Evolutionary conservation across 2,329 filamentous ascomycete genomes (phyloP), one percentile per base, ranked within the genome.

Genomic region (Zalaria sp.): DNA sequence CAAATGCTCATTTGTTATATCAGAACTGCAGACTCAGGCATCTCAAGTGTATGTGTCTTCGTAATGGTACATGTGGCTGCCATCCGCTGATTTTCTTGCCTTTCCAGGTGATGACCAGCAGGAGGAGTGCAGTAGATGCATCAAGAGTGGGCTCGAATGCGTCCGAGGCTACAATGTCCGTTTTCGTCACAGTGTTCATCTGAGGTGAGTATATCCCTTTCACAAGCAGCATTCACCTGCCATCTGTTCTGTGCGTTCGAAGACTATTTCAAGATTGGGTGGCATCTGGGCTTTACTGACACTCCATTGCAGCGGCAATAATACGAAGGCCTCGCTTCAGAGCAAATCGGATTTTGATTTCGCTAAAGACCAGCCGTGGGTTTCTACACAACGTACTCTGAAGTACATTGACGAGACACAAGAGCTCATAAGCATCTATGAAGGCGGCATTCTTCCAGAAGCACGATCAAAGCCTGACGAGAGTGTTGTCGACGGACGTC

Each of bases 341-440:
- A 10, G 8, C 4, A 56, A 55, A 44, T 49, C 48, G 31, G 55
- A 57, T 4, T 56, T 53, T 39, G 53, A 56, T 40, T 58, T 57
- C 35, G 45, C 50, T 31, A 48, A 51, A 35, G 48, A 46, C 37
- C 53, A 57, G 44, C 51, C 52, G 25, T 57, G 55, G 56, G 49
- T 55, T 27, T 54, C 50, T 34, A 57, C 53, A 5, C 46, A 49
- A 7, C 46, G 48, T 27, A 51, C 45, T n/a, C 47, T 58, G 25
- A 57, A 48, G 7, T 57, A 56, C 38, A 40, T 57, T 32, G 56
- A 57, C 39, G 54, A 56, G 42, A 58, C 56, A 6, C 50, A 46
- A 41, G 55, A 58, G 39, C 49, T 58, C 18, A 53, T 52, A 40
- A 55, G 49, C 43, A 53, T 57, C 25, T 57, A 57, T 45, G 53